Evolutionary conservation across 2,329 filamentous ascomycete genomes (phyloP), one percentile per base, ranked within the genome.

Genomic region (Trichoderma semiorbis): DNA sequence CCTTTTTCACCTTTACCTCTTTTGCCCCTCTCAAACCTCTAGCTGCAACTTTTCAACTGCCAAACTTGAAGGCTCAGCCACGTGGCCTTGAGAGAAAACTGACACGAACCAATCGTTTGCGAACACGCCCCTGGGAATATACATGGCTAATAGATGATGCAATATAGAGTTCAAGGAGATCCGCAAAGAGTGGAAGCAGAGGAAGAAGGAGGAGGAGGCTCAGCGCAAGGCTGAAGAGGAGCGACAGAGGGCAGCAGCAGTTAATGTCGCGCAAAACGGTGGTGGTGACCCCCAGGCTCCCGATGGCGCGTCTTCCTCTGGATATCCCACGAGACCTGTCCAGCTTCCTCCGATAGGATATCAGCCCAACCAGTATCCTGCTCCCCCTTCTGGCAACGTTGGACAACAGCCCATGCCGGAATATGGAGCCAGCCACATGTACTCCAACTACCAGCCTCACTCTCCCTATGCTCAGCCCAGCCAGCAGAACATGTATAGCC

Each of bases 161-260:
- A 79, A 98, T 53, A 6, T 79, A 98, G 96, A 98, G 82, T 98
- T 99, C 85, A 99, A 99, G 81, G 96, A 99, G 79, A 98, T 98
- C 73, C 93, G 96, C 74, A 98, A 98, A 80, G 95, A 98, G 80
- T 99, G 96, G 96, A 99, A 98, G 85, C 93, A 93, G 50, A 94
- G 96, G 79, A 98, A 98, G 89, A 99, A 99, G 93, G 96, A 98
- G 81, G 95, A 98, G 78, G 95, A 98, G 75, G 91, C 91, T 66
- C 88, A 90, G 77, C 93, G 95, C 79, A 98, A 98, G 85, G 92
- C 92, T 14, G 93, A 95, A 11, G 95, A 98, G 75, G 95, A 98
- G 79, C 92, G 95, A 71, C 91, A 90, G 81, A 88, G 86, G 18
- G 82, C 85, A 70, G 81, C 80, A 3, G 81, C 81, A 12, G 88